Evolutionary conservation across 345 rosid genomes (phyloP), one percentile per base, ranked within the genome.

Genomic region (Gossypium mustelinum): DNA sequence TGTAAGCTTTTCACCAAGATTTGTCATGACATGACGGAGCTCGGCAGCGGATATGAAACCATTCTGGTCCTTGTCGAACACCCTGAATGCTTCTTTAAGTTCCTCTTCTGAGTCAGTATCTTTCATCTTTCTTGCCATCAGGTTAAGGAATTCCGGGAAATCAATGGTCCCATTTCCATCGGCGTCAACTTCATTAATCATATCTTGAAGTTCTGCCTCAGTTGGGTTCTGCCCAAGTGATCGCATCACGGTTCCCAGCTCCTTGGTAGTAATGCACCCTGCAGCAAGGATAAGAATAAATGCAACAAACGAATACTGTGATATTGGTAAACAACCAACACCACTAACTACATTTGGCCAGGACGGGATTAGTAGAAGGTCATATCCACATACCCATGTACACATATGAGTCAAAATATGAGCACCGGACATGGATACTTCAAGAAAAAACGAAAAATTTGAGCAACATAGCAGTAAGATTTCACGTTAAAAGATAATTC

Each of bases 251-350:
- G 62, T 58, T 24, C 62, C 62, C 62, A 58, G 29, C 29, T 58
- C 62, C 62, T 58, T 58, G 62, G 62, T 58, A 58, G 62, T 58
- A 58, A 58, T 57, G 16, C 61, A 57, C 13, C 61, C 61, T 57
- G 29, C 27, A 22, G 61, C 61, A 57, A 9, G 34, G 62, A 20
- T 58, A 58, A 58, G 62, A 58, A 22, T 58, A 24, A 58, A 58
- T 22, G 62, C 62, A 24, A 11, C 29, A 58, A 11, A 22, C 13
- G 2, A 58, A 58, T 3, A 58, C 34, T 20, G 22, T 18, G 24
- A 11, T 56, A 58, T 12, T 58, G 34, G 25, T 11, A 10, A 58
- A 58, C 34, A 22, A 58, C 4, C 62, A 58, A 58, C 13, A 11
- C 62, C 7, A 58, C 14, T 0, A 22, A 57, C 22, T 20, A 57